These are phyloP conservation scores for Alternaria arbusti DNA, from an alignment of 2,329 filamentous ascomycete species.

Conservation along the genomic window DNA sequence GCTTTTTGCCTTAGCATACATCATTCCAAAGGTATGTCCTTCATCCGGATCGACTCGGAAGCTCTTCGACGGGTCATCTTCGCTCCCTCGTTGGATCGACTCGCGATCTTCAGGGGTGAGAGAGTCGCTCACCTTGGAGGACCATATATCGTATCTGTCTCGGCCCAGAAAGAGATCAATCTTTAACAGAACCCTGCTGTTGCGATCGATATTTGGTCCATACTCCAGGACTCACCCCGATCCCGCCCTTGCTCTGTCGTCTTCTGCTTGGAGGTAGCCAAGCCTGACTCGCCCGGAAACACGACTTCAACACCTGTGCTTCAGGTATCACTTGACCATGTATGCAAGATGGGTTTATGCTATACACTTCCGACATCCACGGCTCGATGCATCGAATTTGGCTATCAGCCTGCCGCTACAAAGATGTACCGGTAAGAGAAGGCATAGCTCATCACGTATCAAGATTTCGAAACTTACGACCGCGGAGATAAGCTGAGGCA, in stretches of 20 bases:
- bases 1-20: background rate
- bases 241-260: background rate
- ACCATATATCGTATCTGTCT: background rate
- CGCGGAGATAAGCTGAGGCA: background rate
- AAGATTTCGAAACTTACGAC: background rate
- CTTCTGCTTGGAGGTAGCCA: background rate
- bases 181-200: no score
- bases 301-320: background rate
- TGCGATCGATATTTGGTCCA: background rate
- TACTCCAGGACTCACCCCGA: background rate
- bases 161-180: background rate
- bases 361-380: background rate
- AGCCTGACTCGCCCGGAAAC: background rate
- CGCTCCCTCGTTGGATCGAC: rapidly evolving
- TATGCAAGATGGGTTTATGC: no score
- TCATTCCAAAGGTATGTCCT: background rate
- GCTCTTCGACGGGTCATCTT: background rate
- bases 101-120: background rate
- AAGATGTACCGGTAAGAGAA: background rate
- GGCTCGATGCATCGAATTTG: background rate
- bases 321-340: no score
- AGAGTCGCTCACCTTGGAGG: background rate
- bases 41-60: background rate
- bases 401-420: no score
- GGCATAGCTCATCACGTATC: background rate